Evolutionary conservation across 129 eudicot genomes (phyloP).

Genomic region (Arctium minus): DNA sequence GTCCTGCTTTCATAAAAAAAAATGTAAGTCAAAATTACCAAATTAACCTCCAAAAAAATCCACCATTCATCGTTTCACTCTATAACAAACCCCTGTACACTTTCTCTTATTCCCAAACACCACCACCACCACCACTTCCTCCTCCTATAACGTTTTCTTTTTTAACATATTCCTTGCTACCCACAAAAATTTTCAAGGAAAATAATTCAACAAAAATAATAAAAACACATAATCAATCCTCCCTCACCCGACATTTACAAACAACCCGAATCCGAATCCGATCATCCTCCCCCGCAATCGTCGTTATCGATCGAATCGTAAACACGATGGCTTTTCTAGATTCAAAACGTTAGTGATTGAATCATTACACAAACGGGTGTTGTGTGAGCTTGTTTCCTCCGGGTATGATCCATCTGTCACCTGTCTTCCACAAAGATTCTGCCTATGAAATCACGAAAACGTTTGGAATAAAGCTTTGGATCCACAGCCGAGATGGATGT

Average conservation of each 20-base stretch:
- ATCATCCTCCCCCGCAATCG: constrained; percentile 40
- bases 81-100: constrained; percentile 59
- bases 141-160: constrained; percentile 13
- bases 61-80: constrained; percentile 39
- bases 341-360: constrained; percentile 30
- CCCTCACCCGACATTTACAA: constrained; percentile 49
- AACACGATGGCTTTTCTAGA: constrained; percentile 4
- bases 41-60: constrained; percentile 34
- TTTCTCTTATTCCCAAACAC: constrained; percentile 55
- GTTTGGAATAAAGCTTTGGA: constrained; percentile 86
- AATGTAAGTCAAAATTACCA: constrained; percentile 10
- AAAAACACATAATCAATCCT: constrained; percentile 16
- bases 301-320: not conserved
- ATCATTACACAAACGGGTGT: constrained; percentile 10
- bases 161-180: constrained; percentile 44
- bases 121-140: constrained; percentile 10
- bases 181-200: constrained; percentile 39
- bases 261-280: constrained; percentile 3
- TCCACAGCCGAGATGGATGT: constrained; percentile 94
- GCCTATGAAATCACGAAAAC: constrained; percentile 81
- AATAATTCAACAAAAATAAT: constrained; percentile 10
- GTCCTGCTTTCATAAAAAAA: constrained; percentile 21
- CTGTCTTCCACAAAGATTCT: constrained; percentile 81
- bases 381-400: not conserved
- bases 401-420: constrained; percentile 26